These are phyloP conservation scores for Colletotrichum nymphaeae DNA, from an alignment of 2,329 filamentous ascomycete species.

Conservation along the genomic window DNA sequence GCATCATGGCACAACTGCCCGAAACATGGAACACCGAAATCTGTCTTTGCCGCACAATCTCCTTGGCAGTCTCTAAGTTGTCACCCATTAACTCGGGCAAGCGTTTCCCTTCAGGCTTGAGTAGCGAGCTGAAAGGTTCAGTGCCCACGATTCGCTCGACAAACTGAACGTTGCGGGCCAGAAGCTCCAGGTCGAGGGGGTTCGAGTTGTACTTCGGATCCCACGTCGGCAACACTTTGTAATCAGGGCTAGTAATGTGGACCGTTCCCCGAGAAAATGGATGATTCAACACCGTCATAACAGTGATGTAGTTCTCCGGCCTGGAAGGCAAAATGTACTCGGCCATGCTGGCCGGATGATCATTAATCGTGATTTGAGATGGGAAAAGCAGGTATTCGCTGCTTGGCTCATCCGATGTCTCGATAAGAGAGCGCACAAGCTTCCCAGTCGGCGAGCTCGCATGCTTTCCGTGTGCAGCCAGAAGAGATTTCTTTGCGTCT, in stretches of 20 bases:
- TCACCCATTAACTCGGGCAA: constrained; percentile 46
- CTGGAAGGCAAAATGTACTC: constrained; percentile 38
- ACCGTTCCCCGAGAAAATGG: constrained; percentile 70
- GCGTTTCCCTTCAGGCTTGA: constrained; percentile 52
- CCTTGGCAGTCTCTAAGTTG: constrained; percentile 47
- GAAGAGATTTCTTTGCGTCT: constrained; percentile 40
- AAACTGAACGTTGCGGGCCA: constrained; percentile 56
- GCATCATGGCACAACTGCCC: constrained; percentile 62
- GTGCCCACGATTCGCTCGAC: constrained; percentile 51
- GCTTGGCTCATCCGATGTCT: constrained; percentile 43
- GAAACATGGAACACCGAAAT: constrained; percentile 58
- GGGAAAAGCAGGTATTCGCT: constrained; percentile 50
- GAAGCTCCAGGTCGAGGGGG: constrained; percentile 66
- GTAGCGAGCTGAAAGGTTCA: constrained; percentile 52
- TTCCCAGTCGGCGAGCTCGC: constrained; percentile 33
- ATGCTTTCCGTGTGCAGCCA: constrained; percentile 36
- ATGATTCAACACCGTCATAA: constrained; percentile 69
- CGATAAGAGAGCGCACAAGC: constrained; percentile 42
- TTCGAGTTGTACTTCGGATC: constrained; percentile 67
- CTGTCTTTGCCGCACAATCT: constrained; percentile 47
- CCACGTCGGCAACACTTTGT: constrained; percentile 58
- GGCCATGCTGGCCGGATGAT: constrained; percentile 41
- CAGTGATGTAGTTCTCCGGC: constrained; percentile 63
- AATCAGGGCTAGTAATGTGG: constrained; percentile 62
- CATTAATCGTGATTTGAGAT: constrained; percentile 42